Conservation (phyloP, 106 monocot species). For the Dioscorea dumetorum region DNA sequence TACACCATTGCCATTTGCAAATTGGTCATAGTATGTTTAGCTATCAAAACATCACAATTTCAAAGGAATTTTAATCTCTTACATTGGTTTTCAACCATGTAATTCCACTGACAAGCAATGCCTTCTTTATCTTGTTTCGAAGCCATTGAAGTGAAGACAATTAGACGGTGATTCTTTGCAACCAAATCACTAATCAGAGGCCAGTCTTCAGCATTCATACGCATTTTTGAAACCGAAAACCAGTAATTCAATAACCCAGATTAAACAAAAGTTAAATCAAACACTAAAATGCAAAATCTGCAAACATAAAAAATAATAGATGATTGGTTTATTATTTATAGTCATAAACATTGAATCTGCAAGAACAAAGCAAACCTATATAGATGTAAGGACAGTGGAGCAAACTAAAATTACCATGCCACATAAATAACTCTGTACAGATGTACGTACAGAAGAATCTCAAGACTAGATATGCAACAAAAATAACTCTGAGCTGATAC, state of each 20-base stretch:
- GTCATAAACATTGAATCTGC: too few species aligned
- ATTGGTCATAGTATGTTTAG: background rate
- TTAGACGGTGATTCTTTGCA: slow-evolving; percentile 45
- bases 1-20: slow-evolving; percentile 64
- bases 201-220: slow-evolving; percentile 61
- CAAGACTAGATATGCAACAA: too few species aligned
- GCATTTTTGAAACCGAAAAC: slow-evolving; percentile 75
- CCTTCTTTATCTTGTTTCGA: slow-evolving; percentile 58
- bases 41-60: background rate
- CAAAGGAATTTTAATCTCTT: background rate
- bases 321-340: too few species aligned
- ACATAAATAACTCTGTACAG: too few species aligned
- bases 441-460: too few species aligned
- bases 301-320: too few species aligned
- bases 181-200: slow-evolving; percentile 72
- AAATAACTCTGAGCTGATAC: too few species aligned
- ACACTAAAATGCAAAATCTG: too few species aligned
- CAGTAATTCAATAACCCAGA: slow-evolving; percentile 61
- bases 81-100: slow-evolving; percentile 89
- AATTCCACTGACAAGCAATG: slow-evolving; percentile 90
- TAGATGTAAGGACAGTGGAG: too few species aligned
- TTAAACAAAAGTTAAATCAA: too few species aligned
- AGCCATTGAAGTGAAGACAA: slow-evolving; percentile 68
- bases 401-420: too few species aligned
- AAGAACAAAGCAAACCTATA: too few species aligned